phyloP scores from a whole-genome alignment of 1,284 basidiomycete genomes.

The Agroathelia rolfsii region DNA sequence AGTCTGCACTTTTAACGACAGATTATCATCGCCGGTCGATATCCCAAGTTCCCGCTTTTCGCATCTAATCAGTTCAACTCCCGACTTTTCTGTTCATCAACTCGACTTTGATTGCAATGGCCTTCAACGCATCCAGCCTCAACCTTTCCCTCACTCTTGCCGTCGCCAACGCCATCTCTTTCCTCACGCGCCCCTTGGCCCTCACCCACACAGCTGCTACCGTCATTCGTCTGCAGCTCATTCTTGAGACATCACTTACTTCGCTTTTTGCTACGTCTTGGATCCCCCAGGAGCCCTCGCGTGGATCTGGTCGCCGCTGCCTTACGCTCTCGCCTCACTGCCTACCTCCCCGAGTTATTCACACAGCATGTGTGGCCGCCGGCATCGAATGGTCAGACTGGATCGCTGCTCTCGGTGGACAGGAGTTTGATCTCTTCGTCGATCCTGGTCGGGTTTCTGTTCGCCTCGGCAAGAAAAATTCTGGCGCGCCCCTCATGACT shows the following conservation, averaged over 20 bases:
- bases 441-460: constrained; percentile 68
- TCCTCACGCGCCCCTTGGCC: constrained; percentile 56
- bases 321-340: constrained; percentile 59
- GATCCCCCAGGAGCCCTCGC: constrained; percentile 49
- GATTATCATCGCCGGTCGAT: too few relatives aligned
- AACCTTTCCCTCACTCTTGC: constrained; percentile 55
- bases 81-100: too few relatives aligned
- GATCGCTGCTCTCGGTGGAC: constrained; percentile 55
- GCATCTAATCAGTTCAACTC: too few relatives aligned
- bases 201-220: constrained; percentile 43
- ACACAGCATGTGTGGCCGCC: constrained; percentile 55
- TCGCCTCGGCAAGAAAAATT: constrained; percentile 38
- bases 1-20: too few relatives aligned
- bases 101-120: constrained; percentile 34
- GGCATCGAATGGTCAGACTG: constrained; percentile 70
- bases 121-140: constrained; percentile 38
- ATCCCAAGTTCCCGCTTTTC: too few relatives aligned
- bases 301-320: constrained; percentile 62
- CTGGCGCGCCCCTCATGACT: constrained; percentile 36
- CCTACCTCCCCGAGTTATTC: constrained; percentile 58
- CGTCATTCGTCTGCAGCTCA: constrained; percentile 54
- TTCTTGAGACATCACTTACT: constrained; percentile 61
- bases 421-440: constrained; percentile 68
- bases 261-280: constrained; percentile 57
- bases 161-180: constrained; percentile 61